Evolutionary conservation across 345 rosid species (phyloP).

Genomic region (Eucalyptus erythrocorys): DNA sequence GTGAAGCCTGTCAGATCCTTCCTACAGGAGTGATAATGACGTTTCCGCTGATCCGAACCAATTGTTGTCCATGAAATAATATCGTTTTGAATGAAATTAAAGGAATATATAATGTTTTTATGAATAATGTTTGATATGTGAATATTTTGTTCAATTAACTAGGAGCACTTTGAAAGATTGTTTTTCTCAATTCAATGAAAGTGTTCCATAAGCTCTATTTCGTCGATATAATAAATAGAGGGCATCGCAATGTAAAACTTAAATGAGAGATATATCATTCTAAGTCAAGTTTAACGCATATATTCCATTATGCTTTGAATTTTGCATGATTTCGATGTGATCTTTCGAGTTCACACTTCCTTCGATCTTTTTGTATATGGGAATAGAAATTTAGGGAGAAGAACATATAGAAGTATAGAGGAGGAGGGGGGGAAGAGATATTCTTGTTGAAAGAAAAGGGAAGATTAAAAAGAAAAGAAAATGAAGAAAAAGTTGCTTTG

Average conservation of each 20-base stretch:
- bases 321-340: neutral
- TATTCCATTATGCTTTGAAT: neutral
- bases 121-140: neutral
- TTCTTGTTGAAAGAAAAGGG: too few species aligned
- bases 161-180: neutral
- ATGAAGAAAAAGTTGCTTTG: too few species aligned
- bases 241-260: neutral
- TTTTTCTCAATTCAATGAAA: neutral
- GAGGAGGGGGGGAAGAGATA: neutral
- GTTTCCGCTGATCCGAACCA: too few species aligned
- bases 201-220: neutral
- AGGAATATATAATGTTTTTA: too few species aligned
- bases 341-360: neutral
- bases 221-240: too few species aligned
- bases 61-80: neutral
- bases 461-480: too few species aligned
- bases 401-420: neutral
- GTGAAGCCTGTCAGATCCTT: neutral
- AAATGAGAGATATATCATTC: neutral
- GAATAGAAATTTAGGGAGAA: neutral
- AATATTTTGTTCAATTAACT: neutral
- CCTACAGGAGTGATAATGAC: neutral
- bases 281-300: neutral
- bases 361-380: neutral
- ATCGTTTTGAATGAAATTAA: neutral